Conservation (phyloP, 768 basidiomycete genomes). For the Calocybe cyanea region DNA sequence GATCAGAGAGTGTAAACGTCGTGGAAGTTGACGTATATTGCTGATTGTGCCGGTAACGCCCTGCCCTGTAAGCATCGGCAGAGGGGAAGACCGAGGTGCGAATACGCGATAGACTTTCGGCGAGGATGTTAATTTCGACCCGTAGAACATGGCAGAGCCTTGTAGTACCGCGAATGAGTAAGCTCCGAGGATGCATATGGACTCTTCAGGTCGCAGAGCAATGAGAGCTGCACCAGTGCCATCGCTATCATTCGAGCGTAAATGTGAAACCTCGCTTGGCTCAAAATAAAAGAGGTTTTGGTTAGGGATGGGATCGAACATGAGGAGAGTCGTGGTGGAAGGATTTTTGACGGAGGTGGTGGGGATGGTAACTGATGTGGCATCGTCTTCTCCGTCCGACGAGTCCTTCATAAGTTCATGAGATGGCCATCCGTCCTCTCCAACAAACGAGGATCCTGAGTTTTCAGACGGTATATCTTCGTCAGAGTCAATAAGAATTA, state of each 20-base stretch:
- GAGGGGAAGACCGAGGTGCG: conserved; percentile 75
- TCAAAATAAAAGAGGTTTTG: conserved; percentile 46
- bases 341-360: conserved; percentile 14
- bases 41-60: conserved; percentile 11
- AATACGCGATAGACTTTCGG: conserved; percentile 49
- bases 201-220: conserved; percentile 43
- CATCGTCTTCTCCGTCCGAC: conserved; percentile 44
- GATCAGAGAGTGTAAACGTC: conserved; percentile 14
- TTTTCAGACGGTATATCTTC: conserved; percentile 27
- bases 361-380: conserved; percentile 17
- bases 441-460: conserved; percentile 12
- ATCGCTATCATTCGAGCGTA: conserved; percentile 22
- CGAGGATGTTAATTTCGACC: conserved; percentile 45
- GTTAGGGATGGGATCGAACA: conserved; percentile 15
- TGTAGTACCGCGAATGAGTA: conserved; percentile 59
- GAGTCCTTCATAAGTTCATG: conserved; percentile 47
- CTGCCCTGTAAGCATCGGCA: conserved; percentile 45
- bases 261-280: conserved; percentile 29
- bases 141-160: conserved; percentile 58
- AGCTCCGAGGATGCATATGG: conserved; percentile 65
- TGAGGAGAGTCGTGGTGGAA: conserved; percentile 2
- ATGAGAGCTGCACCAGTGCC: conserved; percentile 29
- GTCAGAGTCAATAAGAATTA: conserved; percentile 35
- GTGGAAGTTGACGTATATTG: conserved; percentile 15
- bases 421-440: conserved; percentile 49